phyloP scores from a whole-genome alignment of 768 basidiomycete species.

The Trametes cingulata region DNA sequence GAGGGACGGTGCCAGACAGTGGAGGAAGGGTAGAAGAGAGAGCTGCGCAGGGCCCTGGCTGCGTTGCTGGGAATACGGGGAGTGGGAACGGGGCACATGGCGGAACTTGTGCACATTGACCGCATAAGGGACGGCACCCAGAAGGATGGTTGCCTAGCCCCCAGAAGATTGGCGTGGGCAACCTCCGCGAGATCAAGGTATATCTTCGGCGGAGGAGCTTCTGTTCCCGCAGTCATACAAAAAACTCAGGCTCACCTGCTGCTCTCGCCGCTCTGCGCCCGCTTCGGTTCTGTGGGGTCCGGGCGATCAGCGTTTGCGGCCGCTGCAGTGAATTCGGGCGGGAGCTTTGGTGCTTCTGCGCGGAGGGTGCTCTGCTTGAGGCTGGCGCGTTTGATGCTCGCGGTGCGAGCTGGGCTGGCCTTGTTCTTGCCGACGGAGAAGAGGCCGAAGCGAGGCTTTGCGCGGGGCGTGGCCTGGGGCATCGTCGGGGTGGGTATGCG shows the following conservation, averaged over 20 bases:
- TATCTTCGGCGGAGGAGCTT: background rate
- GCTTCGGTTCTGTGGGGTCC: background rate
- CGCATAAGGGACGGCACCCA: background rate
- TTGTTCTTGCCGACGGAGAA: conserved; percentile 17
- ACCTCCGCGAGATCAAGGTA: background rate
- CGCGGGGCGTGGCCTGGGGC: background rate
- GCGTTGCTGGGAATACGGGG: background rate
- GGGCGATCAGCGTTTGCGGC: background rate
- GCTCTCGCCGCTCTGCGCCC: background rate
- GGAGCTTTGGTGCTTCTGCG: conserved; percentile 4
- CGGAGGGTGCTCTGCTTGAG: conserved; percentile 4
- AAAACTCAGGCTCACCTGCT: background rate
- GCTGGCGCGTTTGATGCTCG: conserved; percentile 15
- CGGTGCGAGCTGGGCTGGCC: conserved; percentile 14
- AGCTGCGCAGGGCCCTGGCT: background rate
- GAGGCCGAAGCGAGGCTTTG: conserved; percentile 12
- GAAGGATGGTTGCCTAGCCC: background rate
- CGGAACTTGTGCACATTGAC: background rate
- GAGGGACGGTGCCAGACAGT: background rate
- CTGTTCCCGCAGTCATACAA: background rate
- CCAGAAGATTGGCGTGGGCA: background rate
- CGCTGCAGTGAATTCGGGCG: background rate
- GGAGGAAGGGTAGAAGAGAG: background rate
- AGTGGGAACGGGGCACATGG: conserved; percentile 17
- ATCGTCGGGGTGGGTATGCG: background rate